Evolutionary conservation across 257 asterid species (phyloP), one percentile per base, ranked within the genome.

Genomic region (Ilex aquifolium): DNA sequence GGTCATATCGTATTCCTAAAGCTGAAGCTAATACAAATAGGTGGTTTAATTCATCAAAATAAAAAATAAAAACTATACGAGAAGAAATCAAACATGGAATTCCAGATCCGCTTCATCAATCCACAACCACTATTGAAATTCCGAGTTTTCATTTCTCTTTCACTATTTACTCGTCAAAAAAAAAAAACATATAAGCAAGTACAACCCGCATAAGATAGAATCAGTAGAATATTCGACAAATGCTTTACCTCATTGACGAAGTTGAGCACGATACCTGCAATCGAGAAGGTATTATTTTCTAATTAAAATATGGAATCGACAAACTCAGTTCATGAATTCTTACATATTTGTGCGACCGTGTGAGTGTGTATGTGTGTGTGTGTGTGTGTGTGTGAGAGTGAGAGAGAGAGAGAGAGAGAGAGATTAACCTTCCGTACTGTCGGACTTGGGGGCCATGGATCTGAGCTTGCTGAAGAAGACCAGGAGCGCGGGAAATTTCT

Each of bases 391-490:
- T 56, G 14, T 49, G 4, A 15, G 31, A 52, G 13, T 16, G 50
- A 16, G 53, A 31, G 8, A 13, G 27, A 29, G 13, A 32, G 30
- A 15, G 4, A 32, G 21, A 56, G 15, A 27, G n/a, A 53, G 10
- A 29, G 15, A 66, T 5, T 71, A 39, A 85, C 96, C 96, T 82
- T 91, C 95, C 16, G 96, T 65, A 74, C 79, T 84, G 59, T 91
- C 98, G 17, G 90, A 32, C 77, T 88, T 91, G 13, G 98, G 98
- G 69, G 98, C 91, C 96, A 91, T 91, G 6, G 80, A 16, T 74
- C 48, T 61, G 64, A 62, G 39, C 7, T 3, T 57, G 27, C 27
- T 21, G 27, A 58, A 58, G 39, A 9, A 13, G 14, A 32, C 50
- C 50, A 44, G 13, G 31, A 57, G 66, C 66, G 84, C 85, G 85